A percentile compares a stretch with the other conserved stretches of the same genome.
phyloP scores from a whole-genome alignment of 1,284 basidiomycete genomes.

The Puccinia horiana region DNA sequence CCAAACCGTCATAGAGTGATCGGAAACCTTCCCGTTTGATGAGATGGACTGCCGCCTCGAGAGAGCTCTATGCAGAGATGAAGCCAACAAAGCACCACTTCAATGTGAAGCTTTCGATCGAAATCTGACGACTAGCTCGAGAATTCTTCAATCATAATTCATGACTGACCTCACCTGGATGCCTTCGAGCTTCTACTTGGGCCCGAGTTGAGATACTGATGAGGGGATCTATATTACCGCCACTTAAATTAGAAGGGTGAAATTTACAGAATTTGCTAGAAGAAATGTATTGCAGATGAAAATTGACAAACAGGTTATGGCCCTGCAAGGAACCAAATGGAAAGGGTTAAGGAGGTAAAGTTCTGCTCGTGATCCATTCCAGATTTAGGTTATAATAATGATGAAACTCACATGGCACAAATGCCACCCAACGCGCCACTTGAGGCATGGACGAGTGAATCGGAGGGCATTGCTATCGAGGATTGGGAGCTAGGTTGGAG shows the following conservation, averaged over 20 bases:
- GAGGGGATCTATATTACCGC: conserved; percentile 69
- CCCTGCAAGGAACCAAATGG: conserved; percentile 50
- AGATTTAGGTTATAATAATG: conserved; percentile 24
- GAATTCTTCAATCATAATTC: neutral
- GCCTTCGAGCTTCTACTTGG: conserved; percentile 81
- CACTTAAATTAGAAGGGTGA: conserved; percentile 50
- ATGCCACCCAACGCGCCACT: conserved; percentile 90
- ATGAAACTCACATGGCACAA: conserved; percentile 70
- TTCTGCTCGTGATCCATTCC: conserved; percentile 2
- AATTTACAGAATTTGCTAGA: conserved; percentile 22
- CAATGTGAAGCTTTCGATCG: neutral
- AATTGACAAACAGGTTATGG: conserved; percentile 38
- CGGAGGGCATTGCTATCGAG: conserved; percentile 57
- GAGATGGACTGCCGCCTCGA: conserved; percentile 59
- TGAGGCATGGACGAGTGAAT: conserved; percentile 83
- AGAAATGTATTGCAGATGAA: neutral
- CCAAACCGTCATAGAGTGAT: conserved; percentile 85
- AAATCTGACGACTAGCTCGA: conserved; percentile 65
- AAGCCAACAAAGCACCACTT: neutral
- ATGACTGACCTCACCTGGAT: conserved; percentile 65
- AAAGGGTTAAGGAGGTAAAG: conserved; percentile 9
- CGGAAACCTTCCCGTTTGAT: conserved; percentile 79
- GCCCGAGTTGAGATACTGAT: conserved; percentile 89
- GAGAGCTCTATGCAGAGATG: conserved; percentile 48
- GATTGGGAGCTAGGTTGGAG: neutral